phyloP scores from a whole-genome alignment of 768 basidiomycete species.

The Boletus rubropictus region DNA sequence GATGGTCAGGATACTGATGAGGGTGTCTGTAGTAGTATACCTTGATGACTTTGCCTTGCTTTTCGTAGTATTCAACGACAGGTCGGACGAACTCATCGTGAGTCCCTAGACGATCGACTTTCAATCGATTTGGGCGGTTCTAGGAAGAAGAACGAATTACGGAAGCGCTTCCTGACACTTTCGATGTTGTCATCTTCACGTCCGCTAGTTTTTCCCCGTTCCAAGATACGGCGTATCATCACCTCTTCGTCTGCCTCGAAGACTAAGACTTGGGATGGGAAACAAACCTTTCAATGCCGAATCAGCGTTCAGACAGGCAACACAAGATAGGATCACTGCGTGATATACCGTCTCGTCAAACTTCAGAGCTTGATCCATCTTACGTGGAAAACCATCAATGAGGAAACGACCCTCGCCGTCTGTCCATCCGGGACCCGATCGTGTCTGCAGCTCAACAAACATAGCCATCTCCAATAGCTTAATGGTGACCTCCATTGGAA shows the following conservation, averaged over 20 bases:
- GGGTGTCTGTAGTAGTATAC: too few relatives aligned
- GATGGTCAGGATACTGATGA: background rate
- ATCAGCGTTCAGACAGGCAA: background rate
- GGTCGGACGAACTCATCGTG: conserved; percentile 89
- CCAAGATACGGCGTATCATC: conserved; percentile 79
- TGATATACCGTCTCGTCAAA: conserved; percentile 77
- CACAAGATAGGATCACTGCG: background rate
- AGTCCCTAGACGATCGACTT: conserved; percentile 45
- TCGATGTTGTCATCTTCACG: conserved; percentile 92
- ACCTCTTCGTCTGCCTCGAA: conserved; percentile 84
- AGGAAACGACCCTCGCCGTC: conserved; percentile 80
- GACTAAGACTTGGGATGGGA: conserved; percentile 75
- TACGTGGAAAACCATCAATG: conserved; percentile 95
- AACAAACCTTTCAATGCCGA: conserved; percentile 56
- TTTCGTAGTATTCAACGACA: conserved; percentile 78
- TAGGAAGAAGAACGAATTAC: conserved; percentile 38
- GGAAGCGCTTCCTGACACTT: conserved; percentile 95
- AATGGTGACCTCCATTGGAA: conserved; percentile 95
- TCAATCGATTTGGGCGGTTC: background rate
- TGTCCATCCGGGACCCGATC: conserved; percentile 53
- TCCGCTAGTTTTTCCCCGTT: conserved; percentile 90
- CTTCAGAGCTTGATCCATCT: conserved; percentile 95
- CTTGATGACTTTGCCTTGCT: conserved; percentile 67
- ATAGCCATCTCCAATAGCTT: conserved; percentile 95
- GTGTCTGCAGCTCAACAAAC: conserved; percentile 48